Evolutionary conservation across 2,329 filamentous ascomycete species (phyloP).

Genomic region (Albophoma yamanashiensis): DNA sequence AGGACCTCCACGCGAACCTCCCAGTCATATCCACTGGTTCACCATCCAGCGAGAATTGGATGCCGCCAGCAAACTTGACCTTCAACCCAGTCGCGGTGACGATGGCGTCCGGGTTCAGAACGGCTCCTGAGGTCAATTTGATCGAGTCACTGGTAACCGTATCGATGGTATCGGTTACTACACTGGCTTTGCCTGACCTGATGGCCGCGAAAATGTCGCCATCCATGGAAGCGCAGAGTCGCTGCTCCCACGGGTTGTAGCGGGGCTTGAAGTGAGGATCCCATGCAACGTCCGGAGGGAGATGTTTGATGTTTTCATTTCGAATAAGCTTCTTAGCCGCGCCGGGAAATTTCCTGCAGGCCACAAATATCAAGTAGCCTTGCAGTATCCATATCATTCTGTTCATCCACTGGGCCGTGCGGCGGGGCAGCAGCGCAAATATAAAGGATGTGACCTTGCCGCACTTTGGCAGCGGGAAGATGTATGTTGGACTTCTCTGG

Average conservation of each 20-base stretch:
- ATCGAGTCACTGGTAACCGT: slow-evolving; percentile 32
- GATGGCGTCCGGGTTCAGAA: slow-evolving; percentile 47
- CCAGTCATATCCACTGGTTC: slow-evolving; percentile 27
- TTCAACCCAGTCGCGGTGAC: slow-evolving; percentile 55
- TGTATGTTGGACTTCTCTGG: slow-evolving; percentile 55
- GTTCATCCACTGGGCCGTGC: slow-evolving; percentile 31
- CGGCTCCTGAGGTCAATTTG: slow-evolving; percentile 28
- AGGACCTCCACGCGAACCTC: slow-evolving; percentile 45
- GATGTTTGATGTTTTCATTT: slow-evolving; percentile 26
- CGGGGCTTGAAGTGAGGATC: slow-evolving; percentile 45
- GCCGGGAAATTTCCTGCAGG: slow-evolving; percentile 39
- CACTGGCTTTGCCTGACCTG: slow-evolving; percentile 22
- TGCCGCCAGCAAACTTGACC: slow-evolving; percentile 42
- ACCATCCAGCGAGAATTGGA: slow-evolving; percentile 40
- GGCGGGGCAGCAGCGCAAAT: slow-evolving; percentile 28
- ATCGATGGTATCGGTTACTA: slow-evolving; percentile 36
- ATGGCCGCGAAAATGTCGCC: slow-evolving; percentile 35
- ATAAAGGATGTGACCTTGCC: slow-evolving; percentile 22
- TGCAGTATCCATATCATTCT: slow-evolving; percentile 37
- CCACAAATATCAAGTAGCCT: slow-evolving; percentile 25
- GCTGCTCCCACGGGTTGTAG: slow-evolving; percentile 56
- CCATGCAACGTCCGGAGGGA: slow-evolving; percentile 35
- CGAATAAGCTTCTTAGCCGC: slow-evolving; percentile 32
- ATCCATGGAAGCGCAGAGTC: slow-evolving; percentile 47
- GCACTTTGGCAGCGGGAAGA: slow-evolving; percentile 41